phyloP scores from a whole-genome alignment of 441 rosid genomes.

The Theobroma grandiflorum region DNA sequence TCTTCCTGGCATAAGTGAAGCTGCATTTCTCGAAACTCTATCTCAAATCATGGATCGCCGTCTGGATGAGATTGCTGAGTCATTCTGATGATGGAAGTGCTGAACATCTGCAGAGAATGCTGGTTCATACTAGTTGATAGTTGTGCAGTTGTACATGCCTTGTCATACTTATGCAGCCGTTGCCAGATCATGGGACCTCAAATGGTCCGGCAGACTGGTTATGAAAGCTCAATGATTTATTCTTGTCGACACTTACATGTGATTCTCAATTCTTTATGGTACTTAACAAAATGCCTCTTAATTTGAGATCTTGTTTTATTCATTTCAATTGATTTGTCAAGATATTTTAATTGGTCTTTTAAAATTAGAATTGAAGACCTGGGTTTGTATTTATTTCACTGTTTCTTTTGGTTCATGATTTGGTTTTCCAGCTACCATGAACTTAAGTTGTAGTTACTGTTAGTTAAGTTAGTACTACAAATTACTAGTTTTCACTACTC shows the following conservation, averaged over 20 bases:
- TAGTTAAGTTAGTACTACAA: background rate
- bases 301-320: background rate
- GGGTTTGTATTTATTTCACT: background rate
- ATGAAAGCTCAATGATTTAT: background rate
- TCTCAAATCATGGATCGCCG: slow-evolving; percentile 52
- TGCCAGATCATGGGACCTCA: slow-evolving; percentile 17
- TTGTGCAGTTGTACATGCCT: slow-evolving; percentile 12
- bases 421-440: background rate
- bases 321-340: slow-evolving; percentile 13
- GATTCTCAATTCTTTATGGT: slow-evolving; percentile 29
- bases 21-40: slow-evolving; percentile 47
- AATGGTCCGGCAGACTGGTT: background rate
- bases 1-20: slow-evolving; percentile 61
- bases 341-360: background rate
- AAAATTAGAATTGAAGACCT: slow-evolving; percentile 8
- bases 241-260: background rate
- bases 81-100: slow-evolving; percentile 31
- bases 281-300: background rate
- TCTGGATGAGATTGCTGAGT: slow-evolving; percentile 47
- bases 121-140: slow-evolving; percentile 8
- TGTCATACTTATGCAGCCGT: slow-evolving; percentile 16
- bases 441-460: background rate
- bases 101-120: slow-evolving; percentile 19
- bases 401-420: background rate
- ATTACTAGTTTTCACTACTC: too few relatives aligned